Evolutionary conservation across 352 stramenopile species (phyloP).

Genomic region (Phytophthora niederhauseri): DNA sequence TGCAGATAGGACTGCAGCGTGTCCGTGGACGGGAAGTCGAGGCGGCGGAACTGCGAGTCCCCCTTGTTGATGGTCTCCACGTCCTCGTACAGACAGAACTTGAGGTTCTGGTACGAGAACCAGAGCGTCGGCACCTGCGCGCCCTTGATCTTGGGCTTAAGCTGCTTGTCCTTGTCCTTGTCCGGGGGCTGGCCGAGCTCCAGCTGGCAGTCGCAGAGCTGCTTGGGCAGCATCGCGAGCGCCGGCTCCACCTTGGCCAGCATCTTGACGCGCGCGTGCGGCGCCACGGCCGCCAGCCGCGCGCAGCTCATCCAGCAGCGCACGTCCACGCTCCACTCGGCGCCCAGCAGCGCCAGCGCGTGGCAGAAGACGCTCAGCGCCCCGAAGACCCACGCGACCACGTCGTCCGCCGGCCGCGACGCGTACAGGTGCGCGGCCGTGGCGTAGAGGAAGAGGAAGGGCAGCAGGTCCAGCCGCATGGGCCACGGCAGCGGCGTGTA

Average conservation of each 20-base stretch:
- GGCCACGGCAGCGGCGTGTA: constrained; percentile 65
- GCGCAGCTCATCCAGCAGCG: constrained; percentile 65
- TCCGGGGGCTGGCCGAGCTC: not conserved
- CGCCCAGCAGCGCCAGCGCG: constrained; percentile 52
- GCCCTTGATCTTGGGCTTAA: constrained; percentile 8
- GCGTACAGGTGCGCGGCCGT: constrained; percentile 67
- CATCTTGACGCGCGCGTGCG: constrained; percentile 64
- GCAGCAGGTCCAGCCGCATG: constrained; percentile 68
- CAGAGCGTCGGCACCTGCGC: constrained; percentile 51
- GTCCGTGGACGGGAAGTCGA: constrained; percentile 65
- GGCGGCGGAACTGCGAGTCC: constrained; percentile 71
- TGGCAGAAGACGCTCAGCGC: constrained; percentile 55
- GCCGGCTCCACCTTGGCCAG: constrained; percentile 65
- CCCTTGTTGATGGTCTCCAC: constrained; percentile 45
- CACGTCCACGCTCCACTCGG: constrained; percentile 65
- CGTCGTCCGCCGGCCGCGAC: constrained; percentile 48
- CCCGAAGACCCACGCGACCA: constrained; percentile 49
- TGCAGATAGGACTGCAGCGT: constrained; percentile 68
- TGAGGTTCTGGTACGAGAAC: constrained; percentile 84
- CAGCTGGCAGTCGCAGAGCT: constrained; percentile 54
- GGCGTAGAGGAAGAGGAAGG: constrained; percentile 72
- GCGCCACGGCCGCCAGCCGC: constrained; percentile 50
- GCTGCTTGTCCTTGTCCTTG: constrained; percentile 11
- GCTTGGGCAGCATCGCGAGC: constrained; percentile 52
- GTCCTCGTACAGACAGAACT: constrained; percentile 75